Base-by-base conservation (phyloP, 192 early-diverging fungal species). In the Geranomyces variabilis region DNA sequence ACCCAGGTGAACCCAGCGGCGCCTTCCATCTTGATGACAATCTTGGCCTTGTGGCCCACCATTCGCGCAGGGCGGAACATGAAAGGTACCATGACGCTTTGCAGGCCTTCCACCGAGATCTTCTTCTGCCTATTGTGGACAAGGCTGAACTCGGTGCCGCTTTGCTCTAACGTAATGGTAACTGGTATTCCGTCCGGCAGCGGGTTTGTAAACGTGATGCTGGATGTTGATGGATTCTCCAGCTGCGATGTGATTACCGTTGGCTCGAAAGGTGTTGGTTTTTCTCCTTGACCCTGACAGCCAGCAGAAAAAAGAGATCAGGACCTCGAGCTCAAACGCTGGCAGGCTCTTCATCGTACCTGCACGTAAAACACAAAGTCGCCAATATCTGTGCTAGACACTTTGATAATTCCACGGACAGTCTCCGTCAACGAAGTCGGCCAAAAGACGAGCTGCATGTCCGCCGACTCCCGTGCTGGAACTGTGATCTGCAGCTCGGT, bases 401-500 rank as follows among this genome's bases (percentile, higher is more conserved):
- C 69, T 21, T 66, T 55, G 0, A 82, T 29, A 1, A 21, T n/a
- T 0, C 57, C 73, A 12, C 36, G 36, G 14, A 57, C 53, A 9
- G 59, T 44, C 60, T 86, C 76, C 15, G 81, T 81, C 51, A 84
- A 33, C 0, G 75, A 75, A 21, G 69, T 78, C 5, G 84, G 84
- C 84, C 84, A 86, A 66, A 82, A 86, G 0, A 80, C 55, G 4
- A 86, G 53, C 64, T 84, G 80, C 36, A 82, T 53, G 57, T 80
- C 64, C 21, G 69, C 46, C 0, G 63, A 34, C 63, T 81, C 80
- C 8, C 74, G 53, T 46, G 84, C 60, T 15, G 63, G 59, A 48
- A 83, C 31, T 15, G 55, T 57, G 8, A 75, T 28, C 15, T 26
- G 53, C 41, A 57, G 45, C 30, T 13, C 14, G 2, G 22, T 0